A percentile compares a stretch with the other conserved stretches of the same genome.
Evolutionary conservation across 129 eudicot genomes (phyloP).

Genomic region (Arctium lappa): DNA sequence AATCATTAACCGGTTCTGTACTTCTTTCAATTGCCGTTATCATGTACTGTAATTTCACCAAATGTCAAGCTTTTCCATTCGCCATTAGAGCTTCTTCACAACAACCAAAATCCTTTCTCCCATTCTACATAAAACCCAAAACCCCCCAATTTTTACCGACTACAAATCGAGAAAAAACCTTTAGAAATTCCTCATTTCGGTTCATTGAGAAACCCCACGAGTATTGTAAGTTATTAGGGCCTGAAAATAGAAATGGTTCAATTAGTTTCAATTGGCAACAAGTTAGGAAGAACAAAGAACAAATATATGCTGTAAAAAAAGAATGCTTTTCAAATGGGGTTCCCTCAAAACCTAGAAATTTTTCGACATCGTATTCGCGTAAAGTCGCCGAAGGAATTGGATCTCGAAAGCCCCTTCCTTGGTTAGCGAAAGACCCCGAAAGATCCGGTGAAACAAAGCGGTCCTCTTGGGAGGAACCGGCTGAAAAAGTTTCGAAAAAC

Average conservation of each 20-base stretch:
- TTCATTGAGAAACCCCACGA: conserved; percentile 11
- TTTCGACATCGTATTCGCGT: conserved; percentile 39
- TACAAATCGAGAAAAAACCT: conserved; percentile 25
- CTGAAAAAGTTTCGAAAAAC: conserved; percentile 47
- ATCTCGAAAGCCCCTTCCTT: conserved; percentile 49
- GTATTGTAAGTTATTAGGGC: conserved; percentile 17
- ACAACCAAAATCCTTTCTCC: conserved; percentile 34
- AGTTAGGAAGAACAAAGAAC: not conserved
- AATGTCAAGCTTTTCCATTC: conserved; percentile 55
- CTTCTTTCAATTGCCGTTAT: not conserved
- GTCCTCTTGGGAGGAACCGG: conserved; percentile 67
- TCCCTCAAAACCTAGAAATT: conserved; percentile 32
- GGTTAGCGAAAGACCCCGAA: conserved; percentile 49
- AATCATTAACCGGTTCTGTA: not conserved
- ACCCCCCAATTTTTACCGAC: conserved; percentile 42
- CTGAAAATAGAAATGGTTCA: conserved; percentile 14
- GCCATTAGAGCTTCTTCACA: conserved; percentile 52
- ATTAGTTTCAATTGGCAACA: not conserved
- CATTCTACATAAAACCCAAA: conserved; percentile 40
- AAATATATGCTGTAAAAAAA: conserved; percentile 10
- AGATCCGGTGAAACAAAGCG: conserved; percentile 33
- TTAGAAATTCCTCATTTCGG: conserved; percentile 15
- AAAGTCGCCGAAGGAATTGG: conserved; percentile 34
- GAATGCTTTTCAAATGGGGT: conserved; percentile 31
- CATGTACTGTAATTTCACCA: conserved; percentile 59